These are phyloP conservation scores for Murraya koenigii DNA, from an alignment of 345 rosid species.

Conservation along the genomic window DNA sequence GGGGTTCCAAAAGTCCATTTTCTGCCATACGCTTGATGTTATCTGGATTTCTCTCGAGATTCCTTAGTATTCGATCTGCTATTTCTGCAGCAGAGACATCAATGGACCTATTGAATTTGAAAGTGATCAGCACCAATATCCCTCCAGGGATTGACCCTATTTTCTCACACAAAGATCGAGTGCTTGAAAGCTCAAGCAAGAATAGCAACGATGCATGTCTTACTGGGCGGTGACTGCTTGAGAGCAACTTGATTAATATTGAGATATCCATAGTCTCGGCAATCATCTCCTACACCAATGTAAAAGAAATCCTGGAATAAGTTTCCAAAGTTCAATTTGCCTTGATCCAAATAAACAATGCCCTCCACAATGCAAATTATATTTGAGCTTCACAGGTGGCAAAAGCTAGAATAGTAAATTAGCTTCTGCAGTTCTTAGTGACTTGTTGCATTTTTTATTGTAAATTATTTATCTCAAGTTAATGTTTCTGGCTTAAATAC, in stretches of 20 bases:
- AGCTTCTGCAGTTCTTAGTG: too few relatives aligned
- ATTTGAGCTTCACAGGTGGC: background rate
- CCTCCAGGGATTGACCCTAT: constrained; percentile 66
- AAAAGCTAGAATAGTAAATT: background rate
- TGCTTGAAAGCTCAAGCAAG: constrained; percentile 70
- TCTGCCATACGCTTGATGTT: constrained; percentile 91
- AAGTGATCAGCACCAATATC: constrained; percentile 70
- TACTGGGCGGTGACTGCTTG: constrained; percentile 59
- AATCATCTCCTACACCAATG: constrained; percentile 58
- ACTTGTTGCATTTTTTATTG: too few relatives aligned
- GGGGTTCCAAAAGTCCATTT: constrained; percentile 78
- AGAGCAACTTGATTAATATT: constrained; percentile 48
- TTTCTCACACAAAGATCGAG: constrained; percentile 41
- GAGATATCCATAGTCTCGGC: constrained; percentile 44
- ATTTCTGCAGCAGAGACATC: constrained; percentile 57
- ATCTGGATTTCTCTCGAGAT: constrained; percentile 50
- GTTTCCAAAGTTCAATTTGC: background rate
- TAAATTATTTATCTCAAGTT: background rate
- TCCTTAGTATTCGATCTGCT: constrained; percentile 58
- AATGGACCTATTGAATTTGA: constrained; percentile 40
- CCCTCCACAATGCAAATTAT: too few relatives aligned
- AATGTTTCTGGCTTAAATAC: background rate
- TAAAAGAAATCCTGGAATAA: background rate
- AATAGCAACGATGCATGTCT: constrained; percentile 52
- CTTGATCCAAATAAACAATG: background rate